phyloP scores from a whole-genome alignment of 2,329 filamentous ascomycete species.

The Elsinoe perseae region DNA sequence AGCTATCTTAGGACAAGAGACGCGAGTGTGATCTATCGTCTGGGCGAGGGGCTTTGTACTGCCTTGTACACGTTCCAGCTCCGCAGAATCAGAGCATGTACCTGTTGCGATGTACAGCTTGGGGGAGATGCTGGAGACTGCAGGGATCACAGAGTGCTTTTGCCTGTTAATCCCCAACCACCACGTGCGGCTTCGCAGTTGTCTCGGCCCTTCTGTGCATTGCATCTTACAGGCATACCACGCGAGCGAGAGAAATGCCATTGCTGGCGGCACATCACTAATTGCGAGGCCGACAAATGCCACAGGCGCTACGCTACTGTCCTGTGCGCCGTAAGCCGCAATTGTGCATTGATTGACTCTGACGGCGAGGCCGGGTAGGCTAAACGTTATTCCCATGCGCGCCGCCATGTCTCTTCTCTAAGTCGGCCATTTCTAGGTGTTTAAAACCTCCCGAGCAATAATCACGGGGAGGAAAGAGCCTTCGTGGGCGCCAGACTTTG shows the following conservation, averaged over 20 bases:
- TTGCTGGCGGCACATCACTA: neutral
- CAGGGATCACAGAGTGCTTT: neutral
- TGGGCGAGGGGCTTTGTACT: neutral
- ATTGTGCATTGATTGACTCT: neutral
- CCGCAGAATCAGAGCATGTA: neutral
- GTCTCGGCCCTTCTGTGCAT: constrained; percentile 1
- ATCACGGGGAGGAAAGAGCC: neutral
- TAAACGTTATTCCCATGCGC: neutral
- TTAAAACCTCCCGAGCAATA: neutral
- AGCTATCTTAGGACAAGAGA: neutral
- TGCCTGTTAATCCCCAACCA: neutral
- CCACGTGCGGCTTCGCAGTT: neutral
- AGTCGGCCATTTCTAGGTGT: neutral
- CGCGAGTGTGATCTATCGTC: neutral
- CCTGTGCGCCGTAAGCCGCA: neutral
- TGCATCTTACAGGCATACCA: neutral
- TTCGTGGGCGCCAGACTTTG: too few relatives aligned
- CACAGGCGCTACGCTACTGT: neutral
- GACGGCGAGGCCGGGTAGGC: neutral
- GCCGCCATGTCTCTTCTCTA: neutral
- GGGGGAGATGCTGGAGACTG: neutral
- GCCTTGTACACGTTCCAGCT: neutral
- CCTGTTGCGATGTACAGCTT: too few relatives aligned
- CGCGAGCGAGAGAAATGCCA: neutral
- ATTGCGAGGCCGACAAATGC: neutral